Evolutionary conservation across 345 rosid genomes (phyloP).

Genomic region (Psidium guajava): DNA sequence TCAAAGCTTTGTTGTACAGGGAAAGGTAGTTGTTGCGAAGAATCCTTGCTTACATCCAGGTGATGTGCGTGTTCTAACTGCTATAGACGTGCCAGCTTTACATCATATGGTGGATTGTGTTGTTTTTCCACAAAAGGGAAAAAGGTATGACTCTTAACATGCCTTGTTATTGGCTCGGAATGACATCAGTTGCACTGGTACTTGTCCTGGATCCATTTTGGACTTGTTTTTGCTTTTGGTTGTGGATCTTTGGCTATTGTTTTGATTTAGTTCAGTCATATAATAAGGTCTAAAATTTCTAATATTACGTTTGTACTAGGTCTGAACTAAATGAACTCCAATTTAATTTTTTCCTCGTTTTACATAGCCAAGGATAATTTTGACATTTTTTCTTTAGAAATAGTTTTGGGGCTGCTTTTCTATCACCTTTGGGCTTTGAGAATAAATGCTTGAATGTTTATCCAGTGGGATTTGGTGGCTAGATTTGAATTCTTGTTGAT

Average conservation of each 20-base stretch:
- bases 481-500: not conserved
- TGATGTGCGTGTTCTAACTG: constrained; percentile 48
- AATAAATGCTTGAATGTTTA: not conserved
- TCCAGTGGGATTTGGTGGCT: not conserved
- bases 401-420: not conserved
- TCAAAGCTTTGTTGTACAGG: constrained; percentile 8
- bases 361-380: not conserved
- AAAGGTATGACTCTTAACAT: constrained; percentile 16
- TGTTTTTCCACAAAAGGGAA: constrained; percentile 65
- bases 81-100: constrained; percentile 35
- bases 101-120: constrained; percentile 63
- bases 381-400: not conserved
- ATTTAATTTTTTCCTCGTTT: not conserved
- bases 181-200: not conserved
- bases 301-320: not conserved
- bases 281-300: not conserved
- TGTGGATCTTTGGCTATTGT: not conserved
- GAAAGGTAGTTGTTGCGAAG: constrained; percentile 44
- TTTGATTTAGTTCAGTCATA: not conserved
- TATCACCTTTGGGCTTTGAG: not conserved
- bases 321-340: not conserved
- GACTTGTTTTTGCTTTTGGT: not conserved
- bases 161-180: not conserved
- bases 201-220: not conserved
- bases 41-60: constrained; percentile 76